Percentiles rank a stretch among this genome's conserved stretches.
Conservation (phyloP, 306 rosid genomes). For the Pterocarpus macrocarpus region DNA sequence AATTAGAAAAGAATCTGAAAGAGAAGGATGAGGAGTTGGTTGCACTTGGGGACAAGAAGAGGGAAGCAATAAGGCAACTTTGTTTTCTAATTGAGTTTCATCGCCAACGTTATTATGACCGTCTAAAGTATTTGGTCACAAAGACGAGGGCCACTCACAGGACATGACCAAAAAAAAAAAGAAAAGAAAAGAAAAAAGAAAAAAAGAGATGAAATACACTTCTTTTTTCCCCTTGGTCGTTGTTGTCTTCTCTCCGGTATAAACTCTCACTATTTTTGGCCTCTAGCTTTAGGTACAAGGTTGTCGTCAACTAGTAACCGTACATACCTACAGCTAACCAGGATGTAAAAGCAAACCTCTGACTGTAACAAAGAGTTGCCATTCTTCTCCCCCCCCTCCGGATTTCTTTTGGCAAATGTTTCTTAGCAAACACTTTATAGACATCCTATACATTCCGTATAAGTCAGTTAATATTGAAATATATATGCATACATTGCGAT, state of each 20-base stretch:
- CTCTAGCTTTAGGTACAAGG: background rate
- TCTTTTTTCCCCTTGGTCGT: background rate
- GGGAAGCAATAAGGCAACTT: conserved; percentile 82
- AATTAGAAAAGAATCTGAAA: conserved; percentile 58
- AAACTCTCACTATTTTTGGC: background rate
- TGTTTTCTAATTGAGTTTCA: conserved; percentile 76
- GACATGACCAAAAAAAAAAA: too few relatives aligned
- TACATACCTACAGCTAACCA: background rate
- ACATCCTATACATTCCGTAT: too few relatives aligned
- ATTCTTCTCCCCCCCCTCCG: background rate
- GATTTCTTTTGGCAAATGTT: background rate
- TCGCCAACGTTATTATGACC: conserved; percentile 58
- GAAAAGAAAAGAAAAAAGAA: too few relatives aligned
- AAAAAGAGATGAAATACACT: background rate
- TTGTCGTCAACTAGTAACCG: background rate
- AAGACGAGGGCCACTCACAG: background rate
- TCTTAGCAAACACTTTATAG: too few relatives aligned
- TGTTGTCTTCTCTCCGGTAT: background rate
- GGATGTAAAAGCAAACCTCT: background rate
- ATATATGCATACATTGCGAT: too few relatives aligned
- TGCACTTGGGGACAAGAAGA: conserved; percentile 71
- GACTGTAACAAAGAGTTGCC: background rate
- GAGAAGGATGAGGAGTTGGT: conserved; percentile 70
- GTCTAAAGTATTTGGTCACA: conserved; percentile 56
- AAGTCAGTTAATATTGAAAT: too few relatives aligned